A percentile compares a stretch with the other conserved stretches of the same genome.
phyloP scores from a whole-genome alignment of 2,329 filamentous ascomycete species.

The Colletotrichum salicis region DNA sequence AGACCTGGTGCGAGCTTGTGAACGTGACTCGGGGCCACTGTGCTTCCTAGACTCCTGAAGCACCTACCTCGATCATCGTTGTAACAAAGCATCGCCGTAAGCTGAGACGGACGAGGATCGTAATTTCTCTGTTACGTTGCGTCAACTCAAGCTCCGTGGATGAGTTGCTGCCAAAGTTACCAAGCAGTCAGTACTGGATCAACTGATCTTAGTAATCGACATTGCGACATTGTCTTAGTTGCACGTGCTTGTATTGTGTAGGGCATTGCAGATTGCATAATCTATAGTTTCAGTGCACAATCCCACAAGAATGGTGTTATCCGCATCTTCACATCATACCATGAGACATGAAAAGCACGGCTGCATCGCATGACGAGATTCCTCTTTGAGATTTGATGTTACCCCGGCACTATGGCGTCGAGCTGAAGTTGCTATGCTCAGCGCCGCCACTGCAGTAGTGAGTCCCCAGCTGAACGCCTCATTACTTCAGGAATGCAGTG shows the following conservation, averaged over 20 bases:
- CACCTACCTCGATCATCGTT: neutral
- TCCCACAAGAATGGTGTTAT: neutral
- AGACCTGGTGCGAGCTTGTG: neutral
- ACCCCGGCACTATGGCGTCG: neutral
- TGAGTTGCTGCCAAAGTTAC: neutral
- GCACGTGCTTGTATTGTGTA: neutral
- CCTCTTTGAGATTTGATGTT: neutral
- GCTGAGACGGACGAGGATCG: neutral
- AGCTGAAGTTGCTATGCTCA: neutral
- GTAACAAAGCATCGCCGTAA: neutral
- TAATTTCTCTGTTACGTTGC: neutral
- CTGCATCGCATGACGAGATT: neutral
- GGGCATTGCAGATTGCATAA: neutral
- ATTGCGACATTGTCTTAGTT: neutral
- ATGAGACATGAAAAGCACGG: neutral
- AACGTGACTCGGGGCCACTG: neutral
- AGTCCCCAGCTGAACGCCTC: neutral
- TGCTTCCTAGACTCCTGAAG: neutral
- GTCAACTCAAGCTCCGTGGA: neutral
- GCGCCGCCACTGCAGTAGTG: neutral
- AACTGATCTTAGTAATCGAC: neutral
- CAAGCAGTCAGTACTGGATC: neutral
- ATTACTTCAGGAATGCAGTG: neutral
- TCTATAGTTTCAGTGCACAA: neutral
- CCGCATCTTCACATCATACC: neutral